Evolutionary conservation across 177 flowering plant species (phyloP), one percentile per base, ranked within the genome.

Genomic region (Tripterygium wilfordii): DNA sequence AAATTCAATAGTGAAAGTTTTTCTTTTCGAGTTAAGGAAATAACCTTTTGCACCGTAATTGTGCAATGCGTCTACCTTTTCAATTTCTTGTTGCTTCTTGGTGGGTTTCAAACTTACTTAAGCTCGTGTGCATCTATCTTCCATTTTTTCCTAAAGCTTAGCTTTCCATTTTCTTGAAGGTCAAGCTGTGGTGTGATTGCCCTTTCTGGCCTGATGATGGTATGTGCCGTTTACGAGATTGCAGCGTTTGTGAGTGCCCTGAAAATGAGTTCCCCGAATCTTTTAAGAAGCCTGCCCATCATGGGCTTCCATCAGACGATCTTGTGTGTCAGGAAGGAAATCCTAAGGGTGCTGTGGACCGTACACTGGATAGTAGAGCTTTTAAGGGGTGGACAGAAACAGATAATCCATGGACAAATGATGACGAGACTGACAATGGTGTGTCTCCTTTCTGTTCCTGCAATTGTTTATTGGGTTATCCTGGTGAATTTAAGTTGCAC

Each of bases 181-280:
- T 66, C 17, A 91, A 91, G 67, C 58, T 91, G 53, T 88, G 94
- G 95, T 91, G 98, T 68, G 94, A 91, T 61, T 91, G 98, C 63
- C 95, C 96, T 31, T 91, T 88, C 70, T 91, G 98, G 98, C 98
- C 78, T 28, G 98, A 91, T 53, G 98, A 91, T 71, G 98, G 98
- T 5, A 88, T 91, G 98, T 91, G 98, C 65, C 91, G 82, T 26
- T 60, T 91, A 66, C 79, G 96, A 45, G 98, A 91, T 59, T 91
- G 98, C 60, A 88, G 96, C 69, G 94, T 91, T 12, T 91, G 98
- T 65, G 98, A 91, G 71, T 91, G 96, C 56, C 87, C 95, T 12
- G 96, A 91, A 46, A 85, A 51, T 61, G 98, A 91, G 63, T 88
- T 91, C 53, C 98, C 98, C 6, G 88, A 82, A 70, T 44, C 68